phyloP scores from a whole-genome alignment of 2,329 filamentous ascomycete species.

The Aspergillus niger region DNA sequence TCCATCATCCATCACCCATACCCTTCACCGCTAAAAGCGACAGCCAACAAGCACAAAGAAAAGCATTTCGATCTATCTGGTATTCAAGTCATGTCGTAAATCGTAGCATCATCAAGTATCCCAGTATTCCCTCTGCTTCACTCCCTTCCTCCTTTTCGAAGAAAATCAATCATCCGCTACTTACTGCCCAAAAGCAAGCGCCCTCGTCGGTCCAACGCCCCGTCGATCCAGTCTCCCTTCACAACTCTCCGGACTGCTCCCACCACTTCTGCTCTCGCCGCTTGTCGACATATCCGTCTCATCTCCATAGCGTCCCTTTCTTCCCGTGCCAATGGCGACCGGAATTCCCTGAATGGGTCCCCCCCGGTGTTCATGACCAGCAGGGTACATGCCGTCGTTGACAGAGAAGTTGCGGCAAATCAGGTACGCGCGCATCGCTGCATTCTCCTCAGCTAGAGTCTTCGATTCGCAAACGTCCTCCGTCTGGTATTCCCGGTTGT shows the following conservation, averaged over 20 bases:
- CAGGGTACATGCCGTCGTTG: constrained; percentile 84
- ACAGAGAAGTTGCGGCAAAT: constrained; percentile 97
- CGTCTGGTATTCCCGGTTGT: constrained; percentile 94
- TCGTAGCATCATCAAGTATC: constrained; percentile 28
- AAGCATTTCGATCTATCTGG: constrained; percentile 24
- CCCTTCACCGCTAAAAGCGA: background rate
- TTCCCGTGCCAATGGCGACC: constrained; percentile 64
- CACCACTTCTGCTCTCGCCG: constrained; percentile 55
- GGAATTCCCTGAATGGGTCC: constrained; percentile 59
- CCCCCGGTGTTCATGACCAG: constrained; percentile 52
- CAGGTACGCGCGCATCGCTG: constrained; percentile 94
- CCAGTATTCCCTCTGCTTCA: background rate
- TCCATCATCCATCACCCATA: too few relatives aligned
- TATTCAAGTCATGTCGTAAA: constrained; percentile 29
- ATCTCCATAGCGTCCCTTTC: constrained; percentile 52
- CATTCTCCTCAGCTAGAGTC: constrained; percentile 83
- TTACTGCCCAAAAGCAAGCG: constrained; percentile 28
- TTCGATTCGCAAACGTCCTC: constrained; percentile 82
- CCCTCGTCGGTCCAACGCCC: constrained; percentile 24
- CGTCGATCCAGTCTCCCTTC: constrained; percentile 25
- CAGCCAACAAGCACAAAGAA: constrained; percentile 9
- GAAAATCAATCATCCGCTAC: too few relatives aligned
- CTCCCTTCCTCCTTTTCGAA: background rate
- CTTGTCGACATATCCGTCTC: constrained; percentile 46
- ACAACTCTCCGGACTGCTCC: constrained; percentile 54